Evolutionary conservation across 73 alveolate genomes (phyloP).

Genomic region (Paramecium sexaurelia): DNA sequence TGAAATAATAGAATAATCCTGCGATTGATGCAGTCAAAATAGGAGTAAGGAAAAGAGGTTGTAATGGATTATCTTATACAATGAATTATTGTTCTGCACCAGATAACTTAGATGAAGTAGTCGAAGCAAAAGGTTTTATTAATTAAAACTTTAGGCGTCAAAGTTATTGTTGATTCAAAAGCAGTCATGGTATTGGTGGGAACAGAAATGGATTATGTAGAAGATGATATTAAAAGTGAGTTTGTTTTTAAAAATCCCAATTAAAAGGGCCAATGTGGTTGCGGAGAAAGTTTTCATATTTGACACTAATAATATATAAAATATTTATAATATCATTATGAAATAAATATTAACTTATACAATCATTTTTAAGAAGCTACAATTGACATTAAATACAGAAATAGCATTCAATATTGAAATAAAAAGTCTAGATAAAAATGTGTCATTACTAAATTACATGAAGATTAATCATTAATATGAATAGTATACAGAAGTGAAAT

Average conservation of each 20-base stretch:
- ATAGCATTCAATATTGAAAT: not conserved
- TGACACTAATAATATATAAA: slow-evolving; percentile 41
- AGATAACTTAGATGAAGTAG: slow-evolving; percentile 80
- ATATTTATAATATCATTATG: not conserved
- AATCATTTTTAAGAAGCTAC: not conserved
- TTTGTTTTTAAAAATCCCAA: slow-evolving; percentile 87
- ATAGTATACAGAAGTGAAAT: not conserved
- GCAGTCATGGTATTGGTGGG: slow-evolving; percentile 88
- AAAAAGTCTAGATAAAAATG: not conserved
- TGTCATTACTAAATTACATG: not conserved
- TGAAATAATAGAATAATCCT: slow-evolving; percentile 49
- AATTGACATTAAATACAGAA: not conserved
- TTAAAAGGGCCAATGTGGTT: slow-evolving; percentile 86
- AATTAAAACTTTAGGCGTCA: slow-evolving; percentile 70
- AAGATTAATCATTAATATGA: not conserved
- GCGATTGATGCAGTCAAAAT: slow-evolving; percentile 72
- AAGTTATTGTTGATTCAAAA: slow-evolving; percentile 77
- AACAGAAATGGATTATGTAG: slow-evolving; percentile 88
- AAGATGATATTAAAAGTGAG: slow-evolving; percentile 78
- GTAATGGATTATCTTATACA: slow-evolving; percentile 84
- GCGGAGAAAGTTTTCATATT: slow-evolving; percentile 90
- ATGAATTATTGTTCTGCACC: slow-evolving; percentile 79
- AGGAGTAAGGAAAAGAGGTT: slow-evolving; percentile 87
- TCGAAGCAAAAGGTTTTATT: slow-evolving; percentile 70
- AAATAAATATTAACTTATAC: not conserved